These are phyloP conservation scores for Jatropha multifida DNA, from an alignment of 441 rosid genomes.

Conservation along the genomic window DNA sequence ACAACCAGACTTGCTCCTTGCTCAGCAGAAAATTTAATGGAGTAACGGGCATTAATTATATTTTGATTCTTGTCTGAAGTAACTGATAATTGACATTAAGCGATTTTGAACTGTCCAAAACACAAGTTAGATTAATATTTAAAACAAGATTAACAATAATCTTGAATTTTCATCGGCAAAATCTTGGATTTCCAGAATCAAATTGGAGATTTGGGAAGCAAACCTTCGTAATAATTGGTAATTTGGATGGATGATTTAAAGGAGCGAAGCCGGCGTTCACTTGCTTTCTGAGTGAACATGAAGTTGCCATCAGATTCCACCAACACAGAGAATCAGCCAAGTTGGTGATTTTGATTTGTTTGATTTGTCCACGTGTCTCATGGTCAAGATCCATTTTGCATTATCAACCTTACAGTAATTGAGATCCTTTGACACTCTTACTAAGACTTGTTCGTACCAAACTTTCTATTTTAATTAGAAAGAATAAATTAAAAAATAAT, in stretches of 20 bases:
- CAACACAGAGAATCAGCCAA: background rate
- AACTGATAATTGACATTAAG: conserved; percentile 25
- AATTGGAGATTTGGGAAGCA: background rate
- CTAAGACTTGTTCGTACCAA: too few relatives aligned
- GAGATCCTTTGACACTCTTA: too few relatives aligned
- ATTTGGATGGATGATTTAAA: background rate
- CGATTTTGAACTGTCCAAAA: background rate
- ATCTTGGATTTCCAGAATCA: too few relatives aligned
- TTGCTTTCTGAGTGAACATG: background rate
- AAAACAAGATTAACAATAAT: background rate
- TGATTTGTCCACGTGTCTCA: too few relatives aligned
- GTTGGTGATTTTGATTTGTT: background rate
- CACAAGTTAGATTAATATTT: background rate
- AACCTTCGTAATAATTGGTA: background rate
- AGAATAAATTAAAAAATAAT: too few relatives aligned
- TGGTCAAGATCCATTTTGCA: too few relatives aligned
- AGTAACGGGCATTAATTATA: conserved; percentile 18
- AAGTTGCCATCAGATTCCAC: background rate
- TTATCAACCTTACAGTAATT: too few relatives aligned
- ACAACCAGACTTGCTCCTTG: conserved; percentile 22
- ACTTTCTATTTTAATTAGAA: too few relatives aligned
- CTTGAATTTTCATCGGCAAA: too few relatives aligned
- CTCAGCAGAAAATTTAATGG: conserved; percentile 20
- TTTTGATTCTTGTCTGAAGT: conserved; percentile 25
- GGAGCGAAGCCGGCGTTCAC: background rate